These are phyloP conservation scores for Amanita muscaria DNA, from an alignment of 768 basidiomycete species.

Conservation along the genomic window DNA sequence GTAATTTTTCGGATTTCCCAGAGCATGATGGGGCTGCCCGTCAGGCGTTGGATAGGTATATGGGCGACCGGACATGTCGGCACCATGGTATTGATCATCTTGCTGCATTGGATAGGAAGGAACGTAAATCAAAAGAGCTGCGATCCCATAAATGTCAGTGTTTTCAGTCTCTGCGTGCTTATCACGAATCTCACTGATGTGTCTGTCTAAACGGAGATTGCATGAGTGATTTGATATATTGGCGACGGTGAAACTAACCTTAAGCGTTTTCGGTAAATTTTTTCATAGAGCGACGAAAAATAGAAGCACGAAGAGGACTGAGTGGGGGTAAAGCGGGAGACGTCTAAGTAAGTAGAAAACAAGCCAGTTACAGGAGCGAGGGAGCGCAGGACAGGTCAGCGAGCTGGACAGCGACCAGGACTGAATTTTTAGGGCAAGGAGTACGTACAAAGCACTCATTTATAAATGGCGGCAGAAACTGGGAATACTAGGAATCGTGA, in stretches of 20 bases:
- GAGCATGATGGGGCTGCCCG: background rate
- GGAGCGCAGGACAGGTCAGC: background rate
- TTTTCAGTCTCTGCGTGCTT: background rate
- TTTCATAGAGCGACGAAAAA: background rate
- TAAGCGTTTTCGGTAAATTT: too few relatives aligned
- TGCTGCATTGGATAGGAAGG: background rate
- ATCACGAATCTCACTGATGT: background rate
- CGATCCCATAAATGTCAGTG: background rate
- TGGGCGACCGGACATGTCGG: background rate
- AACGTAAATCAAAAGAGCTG: background rate
- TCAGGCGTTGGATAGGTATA: background rate
- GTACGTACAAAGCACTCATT: background rate
- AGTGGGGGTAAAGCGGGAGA: background rate
- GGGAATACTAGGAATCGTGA: too few relatives aligned
- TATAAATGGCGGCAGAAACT: conserved; percentile 8
- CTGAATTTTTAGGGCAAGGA: background rate
- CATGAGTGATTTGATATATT: background rate
- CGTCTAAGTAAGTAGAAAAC: background rate
- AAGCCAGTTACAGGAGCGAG: background rate
- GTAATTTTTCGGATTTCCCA: background rate
- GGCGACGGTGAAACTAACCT: too few relatives aligned
- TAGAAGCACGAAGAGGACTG: background rate
- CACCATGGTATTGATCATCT: conserved; percentile 6
- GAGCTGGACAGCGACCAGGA: too few relatives aligned
- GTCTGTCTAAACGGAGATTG: background rate